Evolutionary conservation across 2,329 filamentous ascomycete species (phyloP), one percentile per base, ranked within the genome.

Genomic region (Dactylellina parvicollis): DNA sequence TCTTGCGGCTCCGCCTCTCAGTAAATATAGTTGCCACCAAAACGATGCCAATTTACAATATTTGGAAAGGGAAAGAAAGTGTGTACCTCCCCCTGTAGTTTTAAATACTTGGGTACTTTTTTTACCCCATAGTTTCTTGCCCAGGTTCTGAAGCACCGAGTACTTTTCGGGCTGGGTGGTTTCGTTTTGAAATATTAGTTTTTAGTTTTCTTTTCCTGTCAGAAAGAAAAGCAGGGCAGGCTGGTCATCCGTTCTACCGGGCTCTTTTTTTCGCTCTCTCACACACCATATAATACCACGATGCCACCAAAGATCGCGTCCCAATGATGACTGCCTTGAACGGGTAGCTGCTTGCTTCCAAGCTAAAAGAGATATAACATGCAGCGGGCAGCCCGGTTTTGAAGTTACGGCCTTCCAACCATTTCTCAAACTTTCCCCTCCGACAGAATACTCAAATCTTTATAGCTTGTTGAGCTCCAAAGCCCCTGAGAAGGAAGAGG

Each of bases 1-100:
- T 55, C 50, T 61, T 71, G 67, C 57, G 67, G 67, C 67, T 72
- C 67, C 67, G 59, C 67, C 67, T 60, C 57, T 57, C 32, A 57
- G 67, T 72, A 72, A 72, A 72, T 72, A 64, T 64, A 72, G 66
- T 49, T 36, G 46, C 50, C 49, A 49, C 49, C 40, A n/a, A 47
- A 30, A 34, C 26, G 50, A 49, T 65, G 60, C 60, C 40, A 65
- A 28, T 47, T 32, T 24, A 34, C 50, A 59, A 44, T 49, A 71
- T 55, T 71, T 71, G 56, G 50, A 64, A 57, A 52, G 32, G 4
- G 9, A 22, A 18, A 16, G 14, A 5, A 34, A 59, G 38, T 52
- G 59, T 32, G 46, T 59, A 67, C 54, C 52, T 50, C 47, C 30
- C 34, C 54, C 50, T 22, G 32, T 16, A 8, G 62, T 66, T 56